A percentile compares a stretch with the other conserved stretches of the same genome.
Conservation (phyloP, 2,329 filamentous ascomycete species). For the Mycogone perniciosa region DNA sequence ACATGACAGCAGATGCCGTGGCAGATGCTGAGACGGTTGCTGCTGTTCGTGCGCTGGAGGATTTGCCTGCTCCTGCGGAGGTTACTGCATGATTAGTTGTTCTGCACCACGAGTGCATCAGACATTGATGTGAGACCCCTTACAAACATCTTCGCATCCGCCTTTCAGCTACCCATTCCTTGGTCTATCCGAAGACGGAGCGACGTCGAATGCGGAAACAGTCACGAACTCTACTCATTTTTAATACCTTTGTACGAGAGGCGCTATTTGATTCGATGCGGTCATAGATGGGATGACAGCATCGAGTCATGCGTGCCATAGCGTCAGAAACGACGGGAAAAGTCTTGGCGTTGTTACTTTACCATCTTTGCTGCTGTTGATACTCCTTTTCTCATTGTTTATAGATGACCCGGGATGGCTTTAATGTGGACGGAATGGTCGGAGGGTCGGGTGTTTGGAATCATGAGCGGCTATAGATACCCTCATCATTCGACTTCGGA, state of each 20-base stretch:
- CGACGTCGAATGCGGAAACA: neutral
- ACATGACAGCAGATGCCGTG: neutral
- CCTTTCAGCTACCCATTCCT: neutral
- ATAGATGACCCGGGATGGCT: conserved; percentile 11
- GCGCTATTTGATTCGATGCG: conserved; percentile 5
- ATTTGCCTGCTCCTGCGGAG: conserved; percentile 6
- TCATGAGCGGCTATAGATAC: conserved; percentile 6
- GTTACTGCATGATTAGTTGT: neutral
- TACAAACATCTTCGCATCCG: neutral
- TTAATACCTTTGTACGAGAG: conserved; percentile 25
- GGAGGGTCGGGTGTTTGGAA: conserved; percentile 2
- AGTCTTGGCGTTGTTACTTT: conserved; percentile 8
- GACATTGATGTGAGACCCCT: neutral
- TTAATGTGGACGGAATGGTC: conserved; percentile 9
- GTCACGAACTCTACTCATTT: conserved; percentile 18
- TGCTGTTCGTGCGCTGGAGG: conserved; percentile 1
- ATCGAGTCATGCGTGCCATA: conserved; percentile 5
- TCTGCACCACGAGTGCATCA: neutral
- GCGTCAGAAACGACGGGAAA: conserved; percentile 11
- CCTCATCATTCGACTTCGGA: conserved; percentile 5
- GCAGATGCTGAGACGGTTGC: neutral
- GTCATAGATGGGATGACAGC: neutral
- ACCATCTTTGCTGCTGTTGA: conserved; percentile 1
- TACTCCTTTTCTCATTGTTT: conserved; percentile 3
- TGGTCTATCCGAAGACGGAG: neutral